phyloP scores from a whole-genome alignment of 345 rosid genomes.

The Firmiana major region DNA sequence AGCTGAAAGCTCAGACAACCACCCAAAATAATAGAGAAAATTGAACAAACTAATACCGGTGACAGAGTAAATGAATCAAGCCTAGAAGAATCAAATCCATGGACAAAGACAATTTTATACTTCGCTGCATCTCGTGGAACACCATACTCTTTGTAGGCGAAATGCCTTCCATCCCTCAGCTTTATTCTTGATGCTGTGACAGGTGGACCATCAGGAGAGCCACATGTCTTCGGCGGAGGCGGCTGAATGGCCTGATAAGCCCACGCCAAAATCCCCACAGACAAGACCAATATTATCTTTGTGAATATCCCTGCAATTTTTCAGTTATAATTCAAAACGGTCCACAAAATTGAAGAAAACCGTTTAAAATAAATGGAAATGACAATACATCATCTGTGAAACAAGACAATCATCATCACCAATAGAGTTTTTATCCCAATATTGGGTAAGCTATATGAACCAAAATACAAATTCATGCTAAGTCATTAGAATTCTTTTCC shows the following conservation, averaged over 20 bases:
- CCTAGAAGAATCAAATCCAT: constrained; percentile 30
- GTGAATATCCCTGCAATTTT: constrained; percentile 35
- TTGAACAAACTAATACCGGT: constrained; percentile 6
- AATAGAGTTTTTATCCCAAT: no score
- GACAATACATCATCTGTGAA: background rate
- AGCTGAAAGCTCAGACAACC: background rate
- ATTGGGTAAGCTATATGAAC: no score
- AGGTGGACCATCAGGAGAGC: constrained; percentile 45
- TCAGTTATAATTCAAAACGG: background rate
- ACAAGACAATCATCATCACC: no score
- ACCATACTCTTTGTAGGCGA: constrained; percentile 3
- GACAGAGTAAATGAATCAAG: constrained; percentile 14
- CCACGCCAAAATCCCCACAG: constrained; percentile 39
- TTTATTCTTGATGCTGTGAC: constrained; percentile 35
- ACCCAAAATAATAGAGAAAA: background rate
- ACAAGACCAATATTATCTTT: constrained; percentile 31
- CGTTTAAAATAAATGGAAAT: background rate
- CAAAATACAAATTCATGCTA: no score
- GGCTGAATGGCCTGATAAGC: constrained; percentile 50
- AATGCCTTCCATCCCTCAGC: constrained; percentile 10
- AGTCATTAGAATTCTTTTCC: no score
- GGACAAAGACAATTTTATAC: constrained; percentile 21
- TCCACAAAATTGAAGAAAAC: background rate
- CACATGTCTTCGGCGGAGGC: constrained; percentile 42
- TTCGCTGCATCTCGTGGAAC: background rate